phyloP scores from a whole-genome alignment of 148 eudicot species.

The Rhododendron griersonianum region DNA sequence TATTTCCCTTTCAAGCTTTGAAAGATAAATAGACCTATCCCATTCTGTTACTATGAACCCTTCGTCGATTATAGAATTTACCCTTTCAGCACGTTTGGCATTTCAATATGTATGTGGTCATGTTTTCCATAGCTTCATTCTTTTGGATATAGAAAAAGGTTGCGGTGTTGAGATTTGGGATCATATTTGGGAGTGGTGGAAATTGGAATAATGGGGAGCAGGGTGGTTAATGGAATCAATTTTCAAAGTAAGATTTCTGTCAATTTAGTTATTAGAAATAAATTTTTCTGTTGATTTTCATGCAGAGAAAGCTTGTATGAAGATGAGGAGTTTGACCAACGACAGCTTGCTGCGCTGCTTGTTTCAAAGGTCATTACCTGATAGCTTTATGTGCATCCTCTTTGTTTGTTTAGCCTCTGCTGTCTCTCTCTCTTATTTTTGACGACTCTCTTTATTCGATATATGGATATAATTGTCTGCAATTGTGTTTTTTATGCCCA shows the following conservation, averaged over 20 bases:
- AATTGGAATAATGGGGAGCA: too few relatives aligned
- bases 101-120: neutral
- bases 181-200: neutral
- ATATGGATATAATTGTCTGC: neutral
- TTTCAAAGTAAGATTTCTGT: slow-evolving; percentile 1
- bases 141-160: neutral
- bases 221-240: neutral
- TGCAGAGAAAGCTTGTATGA: slow-evolving; percentile 95
- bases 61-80: neutral
- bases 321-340: slow-evolving; percentile 80
- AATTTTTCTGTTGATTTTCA: neutral
- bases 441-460: neutral
- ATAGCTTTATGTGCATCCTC: neutral
- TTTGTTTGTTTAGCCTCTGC: neutral
- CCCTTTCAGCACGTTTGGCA: neutral
- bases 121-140: neutral
- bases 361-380: slow-evolving; percentile 67
- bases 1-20: neutral
- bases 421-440: neutral
- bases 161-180: neutral
- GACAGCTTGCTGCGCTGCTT: slow-evolving; percentile 81
- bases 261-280: neutral
- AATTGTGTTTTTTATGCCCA: neutral
- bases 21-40: neutral
- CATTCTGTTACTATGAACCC: neutral